Base-by-base conservation (phyloP, 495 filamentous ascomycete species). In the Lasiosphaeris hirsuta region DNA sequence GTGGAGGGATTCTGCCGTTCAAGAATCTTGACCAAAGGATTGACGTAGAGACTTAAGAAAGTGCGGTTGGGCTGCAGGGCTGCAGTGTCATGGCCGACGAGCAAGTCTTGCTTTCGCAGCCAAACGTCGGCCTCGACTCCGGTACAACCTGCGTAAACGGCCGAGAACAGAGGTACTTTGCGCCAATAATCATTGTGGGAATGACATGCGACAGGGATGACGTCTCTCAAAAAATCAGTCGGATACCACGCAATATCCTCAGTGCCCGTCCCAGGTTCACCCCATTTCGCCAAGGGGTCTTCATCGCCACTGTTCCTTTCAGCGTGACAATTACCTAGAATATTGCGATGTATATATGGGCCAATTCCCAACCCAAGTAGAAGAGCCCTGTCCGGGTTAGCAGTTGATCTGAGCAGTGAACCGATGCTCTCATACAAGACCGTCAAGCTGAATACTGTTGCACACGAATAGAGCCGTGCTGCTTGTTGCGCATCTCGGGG, bases 131-230 rank as follows among this genome's bases (percentile, higher is more conserved):
- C 90, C 73, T 97, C 92, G 15, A 90, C 84, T 3, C 92, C 89
- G 40, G 81, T 84, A 64, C 84, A 86, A 13, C 87, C 77, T 36
- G 81, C 86, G 34, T 78, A 76, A 8, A 90, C 69, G 3, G 86
- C 86, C 3, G 82, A 84, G 66, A 78, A 80, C 7, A 81, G 61
- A n/a, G 92, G 92, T 3, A 90, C 80, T 10, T 77, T 79, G 6
- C 90, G 86, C 86, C 85, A 96, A 72, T 96, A 96, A 73, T 96
- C 92, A 66, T 96, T 96, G 70, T 96, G 92, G 0, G 89, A 93
- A 69, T 89, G 82, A 47, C 86, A 90, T 4, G 75, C 78, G 42
- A 88, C 81, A 0, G 90, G 89, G 0, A 76, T 54, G 39, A 93
- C 82, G 59, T 87, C 88, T 9, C 83, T 79, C 5, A 89, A 85